These are phyloP conservation scores for Dendrobium huoshanense DNA, from an alignment of 106 monocot species.

Conservation along the genomic window DNA sequence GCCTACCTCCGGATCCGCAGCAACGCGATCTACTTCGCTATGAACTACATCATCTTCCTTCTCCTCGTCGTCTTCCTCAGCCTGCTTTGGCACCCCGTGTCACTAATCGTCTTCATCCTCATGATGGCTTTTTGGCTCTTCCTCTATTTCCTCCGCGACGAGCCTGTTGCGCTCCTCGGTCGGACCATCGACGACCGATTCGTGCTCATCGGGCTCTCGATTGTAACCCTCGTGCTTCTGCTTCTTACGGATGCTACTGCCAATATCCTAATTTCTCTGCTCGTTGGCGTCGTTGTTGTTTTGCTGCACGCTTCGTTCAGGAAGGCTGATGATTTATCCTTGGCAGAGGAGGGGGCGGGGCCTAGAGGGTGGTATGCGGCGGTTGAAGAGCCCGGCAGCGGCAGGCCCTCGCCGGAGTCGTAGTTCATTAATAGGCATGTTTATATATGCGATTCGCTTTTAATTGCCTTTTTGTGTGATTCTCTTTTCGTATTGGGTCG, in stretches of 20 bases:
- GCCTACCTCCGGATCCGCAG: slow-evolving; percentile 61
- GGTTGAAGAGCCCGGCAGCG: slow-evolving; percentile 5
- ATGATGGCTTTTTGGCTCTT: slow-evolving; percentile 38
- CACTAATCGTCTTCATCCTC: slow-evolving; percentile 38
- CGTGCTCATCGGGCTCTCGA: slow-evolving; percentile 42
- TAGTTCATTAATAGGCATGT: not conserved
- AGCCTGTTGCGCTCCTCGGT: slow-evolving; percentile 47
- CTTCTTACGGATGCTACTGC: slow-evolving; percentile 52
- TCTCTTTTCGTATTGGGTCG: not conserved
- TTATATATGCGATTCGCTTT: not conserved
- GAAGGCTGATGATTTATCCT: slow-evolving; percentile 43
- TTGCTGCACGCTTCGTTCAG: slow-evolving; percentile 48
- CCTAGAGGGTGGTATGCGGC: slow-evolving; percentile 40
- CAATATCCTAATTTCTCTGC: slow-evolving; percentile 48
- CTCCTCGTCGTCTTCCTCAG: slow-evolving; percentile 16
- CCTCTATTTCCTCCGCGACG: slow-evolving; percentile 63
- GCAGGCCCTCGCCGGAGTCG: not conserved
- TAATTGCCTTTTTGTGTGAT: not conserved
- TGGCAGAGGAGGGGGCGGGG: slow-evolving; percentile 36
- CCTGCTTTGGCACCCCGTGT: slow-evolving; percentile 16
- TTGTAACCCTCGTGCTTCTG: slow-evolving; percentile 55
- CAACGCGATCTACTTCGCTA: slow-evolving; percentile 36
- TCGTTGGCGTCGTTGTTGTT: slow-evolving; percentile 46
- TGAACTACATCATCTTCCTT: slow-evolving; percentile 40
- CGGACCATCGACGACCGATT: slow-evolving; percentile 40